Evolutionary conservation across 106 monocot species (phyloP).

Genomic region (Dendrobium officinale): DNA sequence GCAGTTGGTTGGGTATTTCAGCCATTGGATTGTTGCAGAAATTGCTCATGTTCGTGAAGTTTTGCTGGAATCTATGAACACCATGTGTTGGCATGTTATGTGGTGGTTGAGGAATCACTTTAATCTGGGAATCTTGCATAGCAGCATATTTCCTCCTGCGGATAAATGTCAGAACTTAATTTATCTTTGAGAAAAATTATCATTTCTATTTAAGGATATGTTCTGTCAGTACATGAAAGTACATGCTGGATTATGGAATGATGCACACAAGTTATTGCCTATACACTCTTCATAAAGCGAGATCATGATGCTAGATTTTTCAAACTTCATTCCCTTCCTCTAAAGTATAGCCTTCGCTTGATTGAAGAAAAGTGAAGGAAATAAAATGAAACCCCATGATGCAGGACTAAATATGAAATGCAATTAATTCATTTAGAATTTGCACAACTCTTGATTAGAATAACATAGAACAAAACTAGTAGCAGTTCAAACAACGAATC

Average conservation of each 20-base stretch:
- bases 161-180: neutral
- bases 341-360: neutral
- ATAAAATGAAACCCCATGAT: neutral
- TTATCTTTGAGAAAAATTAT: neutral
- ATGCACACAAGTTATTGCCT: neutral
- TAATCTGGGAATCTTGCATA: neutral
- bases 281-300: neutral
- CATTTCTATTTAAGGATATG: neutral
- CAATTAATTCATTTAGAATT: no score
- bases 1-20: slow-evolving; percentile 21
- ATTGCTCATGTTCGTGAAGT: slow-evolving; percentile 13
- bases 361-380: neutral
- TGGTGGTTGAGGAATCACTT: neutral
- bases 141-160: neutral
- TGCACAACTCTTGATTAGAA: no score
- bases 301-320: no score
- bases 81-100: neutral
- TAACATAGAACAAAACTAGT: no score
- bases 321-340: no score
- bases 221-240: neutral
- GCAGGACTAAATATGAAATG: no score
- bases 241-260: neutral
- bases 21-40: slow-evolving; percentile 22
- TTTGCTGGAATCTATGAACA: slow-evolving; percentile 10
- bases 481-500: no score